Percentiles rank a stretch among this genome's conserved stretches.
These are phyloP conservation scores for Teratosphaeria epicoccoides DNA, from an alignment of 2,329 filamentous ascomycete genomes.

Conservation along the genomic window DNA sequence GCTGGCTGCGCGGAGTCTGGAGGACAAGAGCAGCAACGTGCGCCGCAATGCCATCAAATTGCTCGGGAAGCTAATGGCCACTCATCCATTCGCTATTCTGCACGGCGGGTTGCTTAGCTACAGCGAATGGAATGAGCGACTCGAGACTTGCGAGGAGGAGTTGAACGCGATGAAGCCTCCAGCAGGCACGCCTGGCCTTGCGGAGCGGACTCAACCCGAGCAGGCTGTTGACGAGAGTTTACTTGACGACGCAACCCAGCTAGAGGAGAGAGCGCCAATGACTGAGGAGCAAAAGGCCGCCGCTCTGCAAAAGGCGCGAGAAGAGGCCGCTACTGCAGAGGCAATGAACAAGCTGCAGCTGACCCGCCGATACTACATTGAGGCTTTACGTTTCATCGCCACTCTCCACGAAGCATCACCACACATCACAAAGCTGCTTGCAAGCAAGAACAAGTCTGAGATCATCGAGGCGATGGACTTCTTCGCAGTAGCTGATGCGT, in stretches of 20 bases:
- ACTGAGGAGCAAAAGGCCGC: constrained; percentile 67
- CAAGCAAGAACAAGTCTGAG: constrained; percentile 94
- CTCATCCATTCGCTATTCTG: constrained; percentile 86
- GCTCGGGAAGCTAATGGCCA: constrained; percentile 76
- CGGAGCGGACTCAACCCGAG: constrained; percentile 52
- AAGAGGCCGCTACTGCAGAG: constrained; percentile 81
- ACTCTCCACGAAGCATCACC: constrained; percentile 74
- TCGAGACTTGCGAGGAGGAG: constrained; percentile 75
- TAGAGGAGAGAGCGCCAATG: constrained; percentile 59
- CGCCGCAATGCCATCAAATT: constrained; percentile 91
- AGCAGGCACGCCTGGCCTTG: constrained; percentile 63
- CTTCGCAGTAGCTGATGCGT: constrained; percentile 88
- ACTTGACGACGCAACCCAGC: constrained; percentile 77
- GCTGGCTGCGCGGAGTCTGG: constrained; percentile 74
- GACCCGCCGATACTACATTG: constrained; percentile 82
- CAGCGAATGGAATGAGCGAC: constrained; percentile 72
- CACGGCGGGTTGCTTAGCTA: constrained; percentile 77
- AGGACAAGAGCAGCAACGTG: constrained; percentile 98
- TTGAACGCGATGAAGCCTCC: constrained; percentile 73
- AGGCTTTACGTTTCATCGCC: constrained; percentile 88
- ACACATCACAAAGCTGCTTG: constrained; percentile 74
- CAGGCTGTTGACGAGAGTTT: constrained; percentile 64
- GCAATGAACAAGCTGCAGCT: constrained; percentile 78
- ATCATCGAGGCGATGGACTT: constrained; percentile 99
- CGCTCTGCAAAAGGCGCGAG: constrained; percentile 66